Evolutionary conservation across 306 rosid species (phyloP).

Genomic region (Dicorynia guianensis): DNA sequence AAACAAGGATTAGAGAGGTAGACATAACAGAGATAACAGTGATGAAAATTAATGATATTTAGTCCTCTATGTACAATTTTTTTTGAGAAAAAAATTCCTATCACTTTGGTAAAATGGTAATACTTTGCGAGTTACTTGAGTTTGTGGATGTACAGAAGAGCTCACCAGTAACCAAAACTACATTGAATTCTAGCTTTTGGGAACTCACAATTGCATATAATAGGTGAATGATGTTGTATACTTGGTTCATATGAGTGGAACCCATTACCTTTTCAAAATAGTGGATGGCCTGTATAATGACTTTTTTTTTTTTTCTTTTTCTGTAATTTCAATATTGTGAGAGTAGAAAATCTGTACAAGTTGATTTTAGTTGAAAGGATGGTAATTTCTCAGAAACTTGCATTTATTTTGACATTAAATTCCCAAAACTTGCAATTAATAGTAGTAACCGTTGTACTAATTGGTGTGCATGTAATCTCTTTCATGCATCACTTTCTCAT

Average conservation of each 20-base stretch:
- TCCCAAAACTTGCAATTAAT: too few relatives aligned
- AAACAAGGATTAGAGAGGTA: slow-evolving; percentile 80
- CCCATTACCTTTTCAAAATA: not conserved
- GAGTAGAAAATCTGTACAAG: slow-evolving; percentile 15
- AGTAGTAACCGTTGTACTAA: too few relatives aligned
- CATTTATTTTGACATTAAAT: too few relatives aligned
- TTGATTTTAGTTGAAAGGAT: too few relatives aligned
- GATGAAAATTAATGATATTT: slow-evolving; percentile 21
- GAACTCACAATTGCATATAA: slow-evolving; percentile 16
- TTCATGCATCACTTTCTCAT: too few relatives aligned
- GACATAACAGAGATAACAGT: slow-evolving; percentile 29
- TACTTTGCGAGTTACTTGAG: slow-evolving; percentile 67
- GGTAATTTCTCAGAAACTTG: too few relatives aligned
- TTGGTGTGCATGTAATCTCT: too few relatives aligned
- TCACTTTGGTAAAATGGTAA: slow-evolving; percentile 33
- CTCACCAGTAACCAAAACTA: slow-evolving; percentile 76
- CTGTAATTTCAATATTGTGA: slow-evolving; percentile 31
- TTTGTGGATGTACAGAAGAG: slow-evolving; percentile 59
- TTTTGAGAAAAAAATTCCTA: not conserved
- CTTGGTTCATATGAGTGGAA: not conserved
- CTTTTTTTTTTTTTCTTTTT: slow-evolving; percentile 33
- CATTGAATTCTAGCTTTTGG: slow-evolving; percentile 31
- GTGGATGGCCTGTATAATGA: slow-evolving; percentile 17
- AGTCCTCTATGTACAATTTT: slow-evolving; percentile 30
- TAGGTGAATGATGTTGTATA: not conserved